Percentiles rank a stretch among this genome's conserved stretches.
Conservation (phyloP, 2,329 filamentous ascomycete species). For the Alternaria sp. region DNA sequence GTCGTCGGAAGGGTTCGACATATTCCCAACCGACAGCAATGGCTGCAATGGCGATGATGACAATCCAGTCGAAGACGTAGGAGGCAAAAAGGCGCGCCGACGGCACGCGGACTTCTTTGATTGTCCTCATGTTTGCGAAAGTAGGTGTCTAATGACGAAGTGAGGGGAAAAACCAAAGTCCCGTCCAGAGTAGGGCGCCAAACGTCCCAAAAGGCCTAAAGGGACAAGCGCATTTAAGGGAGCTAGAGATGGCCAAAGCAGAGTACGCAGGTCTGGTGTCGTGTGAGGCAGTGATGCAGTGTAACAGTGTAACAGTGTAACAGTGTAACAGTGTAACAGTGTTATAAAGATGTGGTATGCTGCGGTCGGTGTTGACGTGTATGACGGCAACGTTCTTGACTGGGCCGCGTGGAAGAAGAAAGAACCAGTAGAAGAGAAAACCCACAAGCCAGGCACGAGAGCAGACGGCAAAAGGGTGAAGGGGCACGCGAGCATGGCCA, state of each 20-base stretch:
- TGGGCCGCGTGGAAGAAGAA: neutral
- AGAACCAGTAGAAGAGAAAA: neutral
- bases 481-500: conserved; percentile 29
- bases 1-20: conserved; percentile 70
- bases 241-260: conserved; percentile 14
- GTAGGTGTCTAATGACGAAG: conserved; percentile 9
- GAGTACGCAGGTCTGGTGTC: conserved; percentile 7
- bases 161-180: conserved; percentile 8
- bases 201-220: conserved; percentile 18
- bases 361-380: conserved; percentile 14
- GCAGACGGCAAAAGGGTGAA: conserved; percentile 4
- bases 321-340: conserved; percentile 8
- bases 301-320: conserved; percentile 10
- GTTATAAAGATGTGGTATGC: neutral
- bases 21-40: conserved; percentile 68
- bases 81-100: conserved; percentile 67
- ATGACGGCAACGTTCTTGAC: neutral
- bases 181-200: conserved; percentile 5
- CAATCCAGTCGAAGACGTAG: conserved; percentile 78
- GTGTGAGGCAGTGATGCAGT: neutral
- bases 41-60: conserved; percentile 67
- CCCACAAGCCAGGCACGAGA: neutral
- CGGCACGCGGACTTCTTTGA: conserved; percentile 42
- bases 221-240: conserved; percentile 22
- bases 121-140: conserved; percentile 34